Conservation (phyloP, 805 yeast species). For the Ogataea polymorpha region DNA sequence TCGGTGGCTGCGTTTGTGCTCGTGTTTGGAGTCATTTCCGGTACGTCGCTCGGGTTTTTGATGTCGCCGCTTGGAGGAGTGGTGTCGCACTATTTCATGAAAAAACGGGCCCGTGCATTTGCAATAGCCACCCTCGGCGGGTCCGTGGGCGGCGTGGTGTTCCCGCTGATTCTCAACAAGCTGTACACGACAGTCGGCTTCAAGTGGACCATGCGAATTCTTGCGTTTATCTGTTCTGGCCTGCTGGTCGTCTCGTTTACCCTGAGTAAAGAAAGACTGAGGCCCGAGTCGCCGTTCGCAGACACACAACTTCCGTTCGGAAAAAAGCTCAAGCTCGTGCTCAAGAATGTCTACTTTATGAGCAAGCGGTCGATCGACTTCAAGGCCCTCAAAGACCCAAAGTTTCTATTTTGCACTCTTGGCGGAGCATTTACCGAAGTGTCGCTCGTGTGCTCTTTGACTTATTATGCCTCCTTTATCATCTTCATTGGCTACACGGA, state of each 20-base stretch:
- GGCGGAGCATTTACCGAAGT: conserved; percentile 42
- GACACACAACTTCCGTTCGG: conserved; percentile 6
- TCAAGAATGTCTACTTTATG: conserved; percentile 13
- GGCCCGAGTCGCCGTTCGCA: conserved; percentile 10
- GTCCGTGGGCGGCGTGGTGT: conserved; percentile 60
- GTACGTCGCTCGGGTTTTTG: conserved; percentile 42
- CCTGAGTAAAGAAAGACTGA: conserved; percentile 37
- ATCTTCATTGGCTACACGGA: conserved; percentile 40
- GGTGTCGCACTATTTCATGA: conserved; percentile 44
- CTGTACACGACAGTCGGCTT: conserved; percentile 50
- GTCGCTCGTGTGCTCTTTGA: conserved; percentile 37
- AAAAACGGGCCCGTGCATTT: conserved; percentile 39
- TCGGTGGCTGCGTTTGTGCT: conserved; percentile 39
- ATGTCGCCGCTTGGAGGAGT: conserved; percentile 45
- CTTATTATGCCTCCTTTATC: conserved; percentile 45
- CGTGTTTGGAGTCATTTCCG: conserved; percentile 39
- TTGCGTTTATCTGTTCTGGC: conserved; percentile 35
- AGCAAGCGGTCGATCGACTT: conserved; percentile 28
- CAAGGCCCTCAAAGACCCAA: conserved; percentile 36
- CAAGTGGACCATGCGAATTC: conserved; percentile 55
- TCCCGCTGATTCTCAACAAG: conserved; percentile 51
- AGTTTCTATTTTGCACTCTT: conserved; percentile 35
- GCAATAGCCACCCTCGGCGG: conserved; percentile 48
- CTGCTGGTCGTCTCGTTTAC: conserved; percentile 27
- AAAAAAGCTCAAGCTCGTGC: conserved; percentile 7